Evolutionary conservation across 1,284 basidiomycete species (phyloP).

Genomic region (Entoloma clypeatum): DNA sequence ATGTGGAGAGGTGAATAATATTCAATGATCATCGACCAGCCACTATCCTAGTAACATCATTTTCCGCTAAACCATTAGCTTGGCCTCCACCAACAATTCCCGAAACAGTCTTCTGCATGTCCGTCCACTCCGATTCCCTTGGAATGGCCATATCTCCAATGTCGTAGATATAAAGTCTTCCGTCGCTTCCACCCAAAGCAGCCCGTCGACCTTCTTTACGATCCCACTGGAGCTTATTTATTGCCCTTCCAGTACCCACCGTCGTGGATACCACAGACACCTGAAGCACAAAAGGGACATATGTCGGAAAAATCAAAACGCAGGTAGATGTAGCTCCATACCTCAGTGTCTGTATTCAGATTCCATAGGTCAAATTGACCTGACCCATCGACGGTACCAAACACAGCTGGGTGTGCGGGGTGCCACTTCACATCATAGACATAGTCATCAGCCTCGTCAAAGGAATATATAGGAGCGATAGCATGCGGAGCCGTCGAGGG

Average conservation of each 20-base stretch:
- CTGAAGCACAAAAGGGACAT: slow-evolving; percentile 35
- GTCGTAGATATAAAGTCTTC: slow-evolving; percentile 90
- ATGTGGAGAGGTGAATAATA: no score
- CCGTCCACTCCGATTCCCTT: slow-evolving; percentile 84
- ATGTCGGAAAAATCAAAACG: slow-evolving; percentile 2
- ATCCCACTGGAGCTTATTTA: slow-evolving; percentile 97
- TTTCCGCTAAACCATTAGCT: slow-evolving; percentile 47
- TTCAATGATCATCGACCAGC: slow-evolving; percentile 40
- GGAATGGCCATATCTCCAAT: slow-evolving; percentile 87
- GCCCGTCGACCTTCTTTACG: slow-evolving; percentile 79
- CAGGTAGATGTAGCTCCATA: slow-evolving; percentile 35
- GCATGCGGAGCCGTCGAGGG: slow-evolving; percentile 54
- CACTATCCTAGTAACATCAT: slow-evolving; percentile 38
- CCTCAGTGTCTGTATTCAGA: slow-evolving; percentile 91
- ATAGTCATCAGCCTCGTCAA: slow-evolving; percentile 96
- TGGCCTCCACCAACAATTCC: slow-evolving; percentile 57
- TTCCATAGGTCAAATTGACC: slow-evolving; percentile 98
- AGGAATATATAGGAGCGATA: slow-evolving; percentile 79
- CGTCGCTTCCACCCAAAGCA: slow-evolving; percentile 89
- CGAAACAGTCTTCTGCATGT: slow-evolving; percentile 79
- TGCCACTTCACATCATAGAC: slow-evolving; percentile 99
- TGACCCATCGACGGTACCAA: slow-evolving; percentile 90
- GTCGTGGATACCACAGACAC: slow-evolving; percentile 77
- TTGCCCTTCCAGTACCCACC: slow-evolving; percentile 70
- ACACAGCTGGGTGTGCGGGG: slow-evolving; percentile 89